Conservation (phyloP, 257 asterid genomes). For the Mentha longifolia region DNA sequence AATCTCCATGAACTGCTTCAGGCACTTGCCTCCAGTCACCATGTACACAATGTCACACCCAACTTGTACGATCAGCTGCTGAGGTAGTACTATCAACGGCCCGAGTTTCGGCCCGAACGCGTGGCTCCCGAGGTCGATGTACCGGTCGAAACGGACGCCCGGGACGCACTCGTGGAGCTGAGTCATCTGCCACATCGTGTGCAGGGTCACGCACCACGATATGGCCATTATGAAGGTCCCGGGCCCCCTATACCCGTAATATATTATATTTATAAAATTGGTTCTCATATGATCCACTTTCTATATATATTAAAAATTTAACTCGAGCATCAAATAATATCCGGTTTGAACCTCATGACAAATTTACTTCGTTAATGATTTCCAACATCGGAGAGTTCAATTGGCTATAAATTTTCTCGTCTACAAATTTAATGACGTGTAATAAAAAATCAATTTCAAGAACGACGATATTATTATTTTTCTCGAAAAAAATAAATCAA, state of each 20-base stretch:
- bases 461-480: constrained; percentile 38
- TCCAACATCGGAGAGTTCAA: too few relatives aligned
- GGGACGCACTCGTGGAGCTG: constrained; percentile 88
- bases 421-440: constrained; percentile 35
- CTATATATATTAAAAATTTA: too few relatives aligned
- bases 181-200: constrained; percentile 94
- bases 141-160: constrained; percentile 82
- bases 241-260: constrained; percentile 63
- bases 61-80: constrained; percentile 83
- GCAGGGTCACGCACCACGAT: constrained; percentile 79
- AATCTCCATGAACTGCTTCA: constrained; percentile 72
- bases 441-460: too few relatives aligned
- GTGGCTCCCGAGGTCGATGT: constrained; percentile 70
- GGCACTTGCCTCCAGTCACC: constrained; percentile 93
- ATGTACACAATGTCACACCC: constrained; percentile 89
- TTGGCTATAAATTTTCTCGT: too few relatives aligned
- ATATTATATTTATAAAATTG: too few relatives aligned
- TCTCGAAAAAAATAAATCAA: constrained; percentile 51
- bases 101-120: too few relatives aligned
- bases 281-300: too few relatives aligned
- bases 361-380: too few relatives aligned
- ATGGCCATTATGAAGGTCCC: constrained; percentile 71
- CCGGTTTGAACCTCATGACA: too few relatives aligned
- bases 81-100: constrained; percentile 90
- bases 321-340: too few relatives aligned